Conservation (phyloP, 1,139 yeast species). For the Debaryomyces udenii region DNA sequence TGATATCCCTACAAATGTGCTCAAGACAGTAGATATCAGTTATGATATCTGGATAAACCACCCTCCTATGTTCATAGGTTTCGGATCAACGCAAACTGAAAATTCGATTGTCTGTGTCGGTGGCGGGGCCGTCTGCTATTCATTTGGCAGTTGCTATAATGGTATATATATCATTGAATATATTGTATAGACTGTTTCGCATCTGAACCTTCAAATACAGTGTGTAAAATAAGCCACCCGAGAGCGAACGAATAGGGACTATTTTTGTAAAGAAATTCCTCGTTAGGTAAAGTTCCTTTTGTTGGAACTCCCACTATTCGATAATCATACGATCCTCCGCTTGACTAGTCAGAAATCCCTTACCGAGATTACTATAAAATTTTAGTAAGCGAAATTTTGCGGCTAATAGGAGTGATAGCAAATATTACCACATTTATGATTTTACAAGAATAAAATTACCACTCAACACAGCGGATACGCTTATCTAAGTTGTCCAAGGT, state of each 20-base stretch:
- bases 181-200: not conserved
- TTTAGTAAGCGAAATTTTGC: constrained; percentile 8
- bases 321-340: too few relatives aligned
- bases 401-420: constrained; percentile 10
- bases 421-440: constrained; percentile 6
- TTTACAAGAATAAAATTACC: not conserved
- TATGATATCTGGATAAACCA: constrained; percentile 35
- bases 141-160: constrained; percentile 77
- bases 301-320: too few relatives aligned
- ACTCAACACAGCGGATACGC: too few relatives aligned
- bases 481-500: not conserved
- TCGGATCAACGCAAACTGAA: constrained; percentile 36
- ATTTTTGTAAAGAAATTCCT: too few relatives aligned
- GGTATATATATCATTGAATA: constrained; percentile 7
- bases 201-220: too few relatives aligned
- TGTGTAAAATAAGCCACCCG: not conserved
- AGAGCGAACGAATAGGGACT: too few relatives aligned
- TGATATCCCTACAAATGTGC: constrained; percentile 22
- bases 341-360: too few relatives aligned
- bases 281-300: too few relatives aligned
- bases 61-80: constrained; percentile 66
- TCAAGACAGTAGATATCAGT: constrained; percentile 32
- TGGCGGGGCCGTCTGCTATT: constrained; percentile 86
- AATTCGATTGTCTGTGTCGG: constrained; percentile 45
- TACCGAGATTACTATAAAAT: not conserved